Conservation (phyloP, 306 rosid species). For the Sophora flavescens region DNA sequence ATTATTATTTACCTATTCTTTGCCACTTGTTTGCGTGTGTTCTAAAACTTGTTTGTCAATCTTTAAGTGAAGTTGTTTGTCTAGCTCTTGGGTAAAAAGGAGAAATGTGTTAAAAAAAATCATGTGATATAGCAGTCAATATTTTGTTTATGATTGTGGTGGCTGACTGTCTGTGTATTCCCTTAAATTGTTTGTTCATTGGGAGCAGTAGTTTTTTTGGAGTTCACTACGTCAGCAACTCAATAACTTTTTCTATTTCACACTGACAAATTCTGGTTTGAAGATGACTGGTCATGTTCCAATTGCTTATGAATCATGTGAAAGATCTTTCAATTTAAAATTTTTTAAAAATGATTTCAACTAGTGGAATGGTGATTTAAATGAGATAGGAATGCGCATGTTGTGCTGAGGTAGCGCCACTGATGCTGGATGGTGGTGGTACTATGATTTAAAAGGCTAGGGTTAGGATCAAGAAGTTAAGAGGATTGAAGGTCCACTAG, state of each 20-base stretch:
- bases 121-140: neutral
- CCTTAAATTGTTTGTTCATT: neutral
- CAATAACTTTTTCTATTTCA: neutral
- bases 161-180: neutral
- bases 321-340: neutral
- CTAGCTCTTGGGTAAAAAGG: constrained; percentile 17
- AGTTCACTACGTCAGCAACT: neutral
- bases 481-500: neutral
- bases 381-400: constrained; percentile 11
- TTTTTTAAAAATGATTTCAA: neutral
- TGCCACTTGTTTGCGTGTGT: constrained; percentile 32
- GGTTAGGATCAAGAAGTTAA: neutral
- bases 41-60: constrained; percentile 24
- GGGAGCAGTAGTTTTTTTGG: neutral
- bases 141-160: neutral
- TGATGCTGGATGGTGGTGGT: constrained; percentile 3
- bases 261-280: constrained; percentile 1
- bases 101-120: neutral
- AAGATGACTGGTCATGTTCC: constrained; percentile 9
- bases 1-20: constrained; percentile 21
- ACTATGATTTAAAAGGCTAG: neutral
- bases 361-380: neutral
- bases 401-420: neutral
- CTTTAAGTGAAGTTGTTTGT: constrained; percentile 25
- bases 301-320: constrained; percentile 3